phyloP scores from a whole-genome alignment of 306 rosid genomes.

The Cucurbita pepo region DNA sequence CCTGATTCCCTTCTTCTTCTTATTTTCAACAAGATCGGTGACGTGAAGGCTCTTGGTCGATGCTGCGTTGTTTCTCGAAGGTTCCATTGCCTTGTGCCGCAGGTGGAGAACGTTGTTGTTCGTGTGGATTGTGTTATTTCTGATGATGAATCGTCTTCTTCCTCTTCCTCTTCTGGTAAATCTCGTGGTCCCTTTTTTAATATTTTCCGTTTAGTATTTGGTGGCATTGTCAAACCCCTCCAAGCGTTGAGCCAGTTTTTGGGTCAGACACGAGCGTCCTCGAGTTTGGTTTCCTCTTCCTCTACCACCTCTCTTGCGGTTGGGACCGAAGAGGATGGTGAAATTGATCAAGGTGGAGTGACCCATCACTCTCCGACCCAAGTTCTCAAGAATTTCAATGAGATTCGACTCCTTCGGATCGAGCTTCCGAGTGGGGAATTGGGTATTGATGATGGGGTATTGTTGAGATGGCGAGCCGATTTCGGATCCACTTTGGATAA shows the following conservation, averaged over 20 bases:
- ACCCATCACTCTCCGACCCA: conserved; percentile 97
- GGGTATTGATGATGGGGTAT: conserved; percentile 87
- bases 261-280: conserved; percentile 33
- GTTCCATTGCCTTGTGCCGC: conserved; percentile 66
- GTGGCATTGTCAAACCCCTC: conserved; percentile 74
- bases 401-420: conserved; percentile 81
- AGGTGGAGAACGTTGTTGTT: conserved; percentile 92
- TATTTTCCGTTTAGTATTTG: conserved; percentile 52
- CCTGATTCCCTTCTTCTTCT: conserved; percentile 85
- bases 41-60: conserved; percentile 85
- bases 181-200: conserved; percentile 60
- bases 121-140: conserved; percentile 96
- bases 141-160: conserved; percentile 51
- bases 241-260: conserved; percentile 69
- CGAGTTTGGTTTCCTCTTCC: conserved; percentile 9
- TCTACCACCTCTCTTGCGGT: conserved; percentile 36
- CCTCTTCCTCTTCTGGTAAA: conserved; percentile 48
- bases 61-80: conserved; percentile 92
- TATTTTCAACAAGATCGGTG: conserved; percentile 89
- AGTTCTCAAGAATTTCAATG: conserved; percentile 78
- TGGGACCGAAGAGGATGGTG: conserved; percentile 36
- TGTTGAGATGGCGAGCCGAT: conserved; percentile 90
- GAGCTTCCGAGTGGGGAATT: conserved; percentile 93
- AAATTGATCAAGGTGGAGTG: conserved; percentile 48
- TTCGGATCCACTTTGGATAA: conserved; percentile 87